Evolutionary conservation across 352 stramenopile species (phyloP), one percentile per base, ranked within the genome.

Genomic region (Lagenidium sp.): DNA sequence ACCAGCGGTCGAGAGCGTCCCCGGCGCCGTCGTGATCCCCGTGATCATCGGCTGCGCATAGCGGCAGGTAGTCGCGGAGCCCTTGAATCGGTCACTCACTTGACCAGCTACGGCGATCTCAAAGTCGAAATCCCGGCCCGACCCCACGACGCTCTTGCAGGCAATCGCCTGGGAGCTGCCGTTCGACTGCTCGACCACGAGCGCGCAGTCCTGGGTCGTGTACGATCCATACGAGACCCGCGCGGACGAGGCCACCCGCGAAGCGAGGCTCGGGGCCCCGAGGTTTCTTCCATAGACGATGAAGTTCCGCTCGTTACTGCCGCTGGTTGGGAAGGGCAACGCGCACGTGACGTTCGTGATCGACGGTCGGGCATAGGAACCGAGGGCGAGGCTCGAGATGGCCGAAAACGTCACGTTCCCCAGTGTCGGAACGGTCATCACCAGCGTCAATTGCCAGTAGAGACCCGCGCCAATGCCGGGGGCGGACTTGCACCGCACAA

Each of bases 371-470:
- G 43, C 39, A 36, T 79, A 84, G 1, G 59, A 76, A 6, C 57
- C 38, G 4, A 84, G 45, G 10, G 65, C 45, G 12, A 58, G 18
- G 7, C 31, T 55, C 0, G 68, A 81, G 6, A 53, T 60, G 7
- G 71, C 65, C 3, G 62, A 41, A 19, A 81, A 81, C 6, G 47
- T 54, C 5, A 48, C 65, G n/a, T 76, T 54, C 4, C 65, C 57
- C 32, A 72, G 41, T 3, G 15, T 34, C 4, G 53, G 47, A 6
- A 72, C 57, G 12, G 23, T 66, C 55, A 81, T 71, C 8, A 80
- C 41, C 8, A 84, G 47, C 21, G 57, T 65, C 16, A 84, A 36
- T 34, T 60, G 63, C 63, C 68, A 81, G 40, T 73, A 81, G 5
- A 84, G 36, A 47, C 55, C 60, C 0, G 31, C 38, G 0, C 67